phyloP scores from a whole-genome alignment of 1,284 basidiomycete species.

The Melampsora americana region DNA sequence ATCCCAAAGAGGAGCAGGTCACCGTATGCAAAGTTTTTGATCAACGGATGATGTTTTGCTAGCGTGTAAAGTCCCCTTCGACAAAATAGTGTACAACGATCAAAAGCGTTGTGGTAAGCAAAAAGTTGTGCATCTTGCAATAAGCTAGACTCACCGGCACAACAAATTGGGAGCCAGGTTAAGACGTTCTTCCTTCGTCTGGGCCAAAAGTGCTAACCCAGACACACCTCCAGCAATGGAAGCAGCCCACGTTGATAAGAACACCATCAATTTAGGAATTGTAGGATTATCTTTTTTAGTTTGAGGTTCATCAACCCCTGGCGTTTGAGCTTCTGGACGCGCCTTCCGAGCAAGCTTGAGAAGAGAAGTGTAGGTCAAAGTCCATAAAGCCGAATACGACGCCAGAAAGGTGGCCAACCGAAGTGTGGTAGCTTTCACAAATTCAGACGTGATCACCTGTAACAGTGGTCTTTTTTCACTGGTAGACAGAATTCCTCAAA shows the following conservation, averaged over 20 bases:
- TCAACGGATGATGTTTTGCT: conserved; percentile 33
- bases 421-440: conserved; percentile 18
- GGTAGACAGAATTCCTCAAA: neutral
- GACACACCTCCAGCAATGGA: conserved; percentile 32
- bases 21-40: conserved; percentile 23
- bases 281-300: neutral
- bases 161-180: conserved; percentile 41
- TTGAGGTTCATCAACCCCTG: neutral
- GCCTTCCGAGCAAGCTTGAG: conserved; percentile 15
- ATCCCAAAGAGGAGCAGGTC: conserved; percentile 42
- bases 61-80: conserved; percentile 40
- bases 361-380: conserved; percentile 21
- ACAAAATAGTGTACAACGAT: neutral
- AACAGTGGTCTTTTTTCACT: conserved; percentile 30
- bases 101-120: neutral
- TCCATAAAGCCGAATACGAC: conserved; percentile 39
- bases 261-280: conserved; percentile 1
- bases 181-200: conserved; percentile 37
- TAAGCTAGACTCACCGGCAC: conserved; percentile 31
- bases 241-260: conserved; percentile 31
- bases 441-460: conserved; percentile 12
- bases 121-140: neutral
- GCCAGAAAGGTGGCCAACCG: conserved; percentile 31
- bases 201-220: conserved; percentile 31
- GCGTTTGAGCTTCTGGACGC: neutral